These are phyloP conservation scores for Daldinia decipiens DNA, from an alignment of 495 filamentous ascomycete species.

Conservation along the genomic window DNA sequence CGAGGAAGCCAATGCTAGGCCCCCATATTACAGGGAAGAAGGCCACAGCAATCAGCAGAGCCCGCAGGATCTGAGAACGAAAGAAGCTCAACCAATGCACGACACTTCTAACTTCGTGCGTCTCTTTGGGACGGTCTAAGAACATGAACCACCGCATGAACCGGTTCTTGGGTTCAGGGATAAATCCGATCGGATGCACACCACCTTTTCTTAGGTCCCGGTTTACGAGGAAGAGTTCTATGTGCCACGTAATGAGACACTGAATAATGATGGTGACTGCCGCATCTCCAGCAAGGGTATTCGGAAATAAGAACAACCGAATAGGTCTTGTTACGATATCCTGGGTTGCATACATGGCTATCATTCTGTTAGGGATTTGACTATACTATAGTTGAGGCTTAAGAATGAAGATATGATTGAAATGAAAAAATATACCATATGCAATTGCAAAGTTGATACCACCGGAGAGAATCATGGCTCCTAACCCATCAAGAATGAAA, in stretches of 20 bases:
- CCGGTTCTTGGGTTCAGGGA: conserved; percentile 41
- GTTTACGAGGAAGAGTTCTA: conserved; percentile 51
- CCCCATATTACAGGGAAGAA: conserved; percentile 51
- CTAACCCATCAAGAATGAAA: conserved; percentile 52
- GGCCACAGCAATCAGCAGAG: conserved; percentile 47
- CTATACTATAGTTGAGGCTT: neutral
- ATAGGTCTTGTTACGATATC: conserved; percentile 42
- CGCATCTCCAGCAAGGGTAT: conserved; percentile 57
- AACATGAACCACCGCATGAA: conserved; percentile 54
- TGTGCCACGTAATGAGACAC: conserved; percentile 46
- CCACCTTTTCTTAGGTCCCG: conserved; percentile 50
- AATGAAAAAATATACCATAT: conserved; percentile 48
- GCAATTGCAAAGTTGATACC: conserved; percentile 59
- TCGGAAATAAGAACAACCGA: conserved; percentile 54
- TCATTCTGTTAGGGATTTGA: conserved; percentile 17
- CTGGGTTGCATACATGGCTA: conserved; percentile 53
- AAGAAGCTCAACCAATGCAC: conserved; percentile 46
- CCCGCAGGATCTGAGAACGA: conserved; percentile 39
- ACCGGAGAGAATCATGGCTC: conserved; percentile 52
- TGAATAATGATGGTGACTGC: conserved; percentile 47
- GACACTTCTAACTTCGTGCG: conserved; percentile 38
- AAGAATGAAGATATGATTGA: neutral
- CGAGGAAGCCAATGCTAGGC: conserved; percentile 54
- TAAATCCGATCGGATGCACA: conserved; percentile 55
- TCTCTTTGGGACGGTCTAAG: conserved; percentile 46